phyloP scores from a whole-genome alignment of 495 filamentous ascomycete genomes.

The Thermothielavioides terrestris region DNA sequence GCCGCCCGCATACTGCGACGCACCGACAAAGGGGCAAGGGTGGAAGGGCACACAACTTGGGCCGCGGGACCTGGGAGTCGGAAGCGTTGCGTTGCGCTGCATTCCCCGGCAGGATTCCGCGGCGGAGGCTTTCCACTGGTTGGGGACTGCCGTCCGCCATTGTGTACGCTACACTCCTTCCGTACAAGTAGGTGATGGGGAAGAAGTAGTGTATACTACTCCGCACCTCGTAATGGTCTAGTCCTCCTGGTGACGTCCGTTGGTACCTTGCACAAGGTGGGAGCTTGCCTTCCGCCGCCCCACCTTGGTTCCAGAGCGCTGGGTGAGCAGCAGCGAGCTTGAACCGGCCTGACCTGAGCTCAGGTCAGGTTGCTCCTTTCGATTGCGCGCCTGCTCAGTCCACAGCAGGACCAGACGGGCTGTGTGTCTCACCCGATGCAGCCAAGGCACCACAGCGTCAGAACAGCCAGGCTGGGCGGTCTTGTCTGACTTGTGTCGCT shows the following conservation, averaged over 20 bases:
- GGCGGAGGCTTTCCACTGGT: too few species aligned
- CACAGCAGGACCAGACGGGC: slow-evolving; percentile 3
- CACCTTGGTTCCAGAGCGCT: not conserved
- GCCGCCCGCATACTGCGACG: not conserved
- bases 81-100: not conserved
- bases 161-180: too few species aligned
- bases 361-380: not conserved
- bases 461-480: not conserved
- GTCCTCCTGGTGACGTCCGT: too few species aligned
- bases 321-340: not conserved
- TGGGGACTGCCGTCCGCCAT: too few species aligned
- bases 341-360: too few species aligned
- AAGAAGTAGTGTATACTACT: too few species aligned
- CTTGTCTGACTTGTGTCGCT: not conserved
- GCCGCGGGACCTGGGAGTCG: too few species aligned
- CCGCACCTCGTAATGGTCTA: too few species aligned
- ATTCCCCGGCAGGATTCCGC: not conserved
- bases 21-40: not conserved
- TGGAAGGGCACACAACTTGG: not conserved
- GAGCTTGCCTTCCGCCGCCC: not conserved
- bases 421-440: not conserved
- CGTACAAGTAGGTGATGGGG: too few species aligned
- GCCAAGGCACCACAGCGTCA: not conserved
- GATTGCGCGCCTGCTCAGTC: not conserved
- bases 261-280: too few species aligned